Base-by-base conservation (phyloP, 176 grass and related monocot genomes). In the Rhipidocladum racemiflorum region DNA sequence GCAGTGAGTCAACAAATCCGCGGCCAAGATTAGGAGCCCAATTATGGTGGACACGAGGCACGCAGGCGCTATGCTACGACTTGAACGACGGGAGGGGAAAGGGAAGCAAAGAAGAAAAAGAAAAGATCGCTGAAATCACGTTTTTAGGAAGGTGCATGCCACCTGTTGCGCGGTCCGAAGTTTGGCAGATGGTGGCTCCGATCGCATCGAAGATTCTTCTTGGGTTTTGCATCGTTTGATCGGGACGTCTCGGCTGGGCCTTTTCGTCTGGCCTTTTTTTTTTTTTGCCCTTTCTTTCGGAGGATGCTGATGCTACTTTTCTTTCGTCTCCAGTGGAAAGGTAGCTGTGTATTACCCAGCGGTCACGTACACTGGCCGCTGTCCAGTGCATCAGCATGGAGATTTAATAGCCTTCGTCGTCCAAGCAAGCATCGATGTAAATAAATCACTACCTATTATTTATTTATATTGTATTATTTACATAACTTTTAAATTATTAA, bases 191-290 rank as follows among this genome's bases (percentile, higher is more conserved):
- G 30, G 0, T 17, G 57, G 45, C 42, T 18, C 63, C 23, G 83
- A 85, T 85, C 72, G 72, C 65, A 44, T 72, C 83, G 36, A 54
- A 90, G 82, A 85, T 85, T 89, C 78, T 80, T 54, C 73, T 67
- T 4, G 25, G 25, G 53, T 35, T 27, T 38, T 51, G 64, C 53
- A 15, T 40, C 5, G 61, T 43, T 24, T 60, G 76, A 80, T 75
- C 76, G 70, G 69, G 76, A 80, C 34, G 35, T 3, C 53, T 14
- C 34, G 77, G 48, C 14, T 28, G 61, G 27, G 53, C 4, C 30
- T 68, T 70, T 79, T 57, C 15, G 9, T 24, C 13, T 18, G 18
- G 9, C n/a, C 43, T 34, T 34, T 34, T 34, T 44, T 2, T 2
- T 13, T 42, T 16, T 23, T 25, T 6, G 7, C 6, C 4, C 18